phyloP scores from a whole-genome alignment of 2,329 filamentous ascomycete genomes.

The Ophiostoma perfectum region DNA sequence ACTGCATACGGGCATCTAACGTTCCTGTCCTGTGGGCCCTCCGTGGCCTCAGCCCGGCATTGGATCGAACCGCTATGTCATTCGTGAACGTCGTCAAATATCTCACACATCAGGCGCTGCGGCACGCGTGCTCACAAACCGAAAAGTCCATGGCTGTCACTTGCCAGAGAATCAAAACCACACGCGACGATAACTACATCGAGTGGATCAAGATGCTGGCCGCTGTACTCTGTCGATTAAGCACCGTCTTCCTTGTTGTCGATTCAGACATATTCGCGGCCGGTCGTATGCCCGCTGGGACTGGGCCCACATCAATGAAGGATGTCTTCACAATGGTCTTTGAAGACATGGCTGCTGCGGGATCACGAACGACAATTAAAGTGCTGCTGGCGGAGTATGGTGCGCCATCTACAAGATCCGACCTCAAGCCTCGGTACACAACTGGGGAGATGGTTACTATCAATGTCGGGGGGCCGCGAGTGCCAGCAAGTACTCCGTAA shows the following conservation, averaged over 20 bases:
- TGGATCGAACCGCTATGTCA: not conserved
- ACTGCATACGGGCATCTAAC: not conserved
- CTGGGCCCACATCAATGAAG: not conserved
- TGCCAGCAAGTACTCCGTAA: not conserved
- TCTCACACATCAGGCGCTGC: not conserved
- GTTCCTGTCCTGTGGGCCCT: not conserved
- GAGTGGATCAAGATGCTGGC: constrained; percentile 5
- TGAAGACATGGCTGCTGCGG: not conserved
- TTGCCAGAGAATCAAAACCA: not conserved
- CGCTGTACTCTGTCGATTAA: not conserved
- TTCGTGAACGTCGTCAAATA: not conserved
- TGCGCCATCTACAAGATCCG: not conserved
- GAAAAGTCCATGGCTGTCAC: not conserved
- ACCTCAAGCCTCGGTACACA: not conserved
- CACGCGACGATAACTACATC: not conserved
- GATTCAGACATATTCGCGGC: not conserved
- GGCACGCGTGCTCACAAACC: not conserved
- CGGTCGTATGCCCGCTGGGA: not conserved
- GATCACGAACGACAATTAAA: not conserved
- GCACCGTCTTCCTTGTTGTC: not conserved
- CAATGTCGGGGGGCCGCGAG: not conserved
- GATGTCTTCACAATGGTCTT: not conserved
- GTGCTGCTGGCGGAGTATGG: not conserved
- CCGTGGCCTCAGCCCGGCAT: not conserved
- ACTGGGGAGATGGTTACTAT: not conserved